Percentiles rank a stretch among this genome's conserved stretches.
These are phyloP conservation scores for Eragrostis curvula DNA, from an alignment of 176 grass and related monocot species.

Conservation along the genomic window DNA sequence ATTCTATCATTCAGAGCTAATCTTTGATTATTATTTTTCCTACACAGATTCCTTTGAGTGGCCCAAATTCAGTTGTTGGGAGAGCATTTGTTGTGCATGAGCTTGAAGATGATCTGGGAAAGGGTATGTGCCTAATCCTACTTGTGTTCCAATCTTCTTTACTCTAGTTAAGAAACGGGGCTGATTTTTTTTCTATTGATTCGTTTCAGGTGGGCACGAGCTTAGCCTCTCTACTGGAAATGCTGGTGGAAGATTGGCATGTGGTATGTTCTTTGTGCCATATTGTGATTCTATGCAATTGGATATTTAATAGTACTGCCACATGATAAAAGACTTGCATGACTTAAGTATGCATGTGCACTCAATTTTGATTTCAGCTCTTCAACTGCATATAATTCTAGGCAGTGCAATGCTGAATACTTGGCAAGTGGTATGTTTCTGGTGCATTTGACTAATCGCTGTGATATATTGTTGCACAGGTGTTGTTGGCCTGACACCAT, in stretches of 20 bases:
- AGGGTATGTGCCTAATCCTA: conserved; percentile 63
- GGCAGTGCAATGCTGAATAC: background rate
- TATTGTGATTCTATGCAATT: conserved; percentile 7
- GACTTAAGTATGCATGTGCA: background rate
- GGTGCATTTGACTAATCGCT: background rate
- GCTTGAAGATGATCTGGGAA: conserved; percentile 96
- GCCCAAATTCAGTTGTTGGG: conserved; percentile 85
- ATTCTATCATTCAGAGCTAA: conserved; percentile 5
- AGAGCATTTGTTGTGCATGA: conserved; percentile 99
- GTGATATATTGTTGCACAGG: conserved; percentile 55
- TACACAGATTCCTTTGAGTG: conserved; percentile 79
- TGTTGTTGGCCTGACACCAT: conserved; percentile 85
- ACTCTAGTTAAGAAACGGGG: background rate
- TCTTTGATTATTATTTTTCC: conserved; percentile 34
- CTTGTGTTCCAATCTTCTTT: conserved; percentile 9
- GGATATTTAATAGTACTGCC: background rate
- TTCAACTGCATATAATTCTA: background rate
- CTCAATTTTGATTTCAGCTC: background rate
- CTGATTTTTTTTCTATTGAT: conserved; percentile 15
- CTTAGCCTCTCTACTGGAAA: conserved; percentile 96
- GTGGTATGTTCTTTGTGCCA: conserved; percentile 58
- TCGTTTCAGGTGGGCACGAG: conserved; percentile 81
- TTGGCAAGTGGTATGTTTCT: background rate
- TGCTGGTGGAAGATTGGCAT: conserved; percentile 98
- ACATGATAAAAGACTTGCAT: too few species aligned